Base-by-base conservation (phyloP, 257 asterid species). In the Solanum chilense region DNA sequence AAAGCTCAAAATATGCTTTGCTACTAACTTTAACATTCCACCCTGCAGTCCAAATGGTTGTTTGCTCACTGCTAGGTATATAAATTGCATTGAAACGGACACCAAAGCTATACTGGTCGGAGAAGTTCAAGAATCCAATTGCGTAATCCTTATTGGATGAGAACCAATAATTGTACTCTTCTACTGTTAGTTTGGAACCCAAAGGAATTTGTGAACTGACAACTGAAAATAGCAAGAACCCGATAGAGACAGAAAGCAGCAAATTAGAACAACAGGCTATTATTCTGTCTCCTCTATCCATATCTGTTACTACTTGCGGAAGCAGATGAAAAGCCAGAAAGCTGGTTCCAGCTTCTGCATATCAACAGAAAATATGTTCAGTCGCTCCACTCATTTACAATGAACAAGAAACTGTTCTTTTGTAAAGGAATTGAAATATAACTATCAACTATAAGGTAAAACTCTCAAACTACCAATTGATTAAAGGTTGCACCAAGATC, bases 21-120 rank as follows among this genome's bases (percentile, higher is more conserved):
- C 84, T 68, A 11, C 93, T 88, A 16, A 91, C 93, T 78, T 80
- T 87, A 47, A 85, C 86, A 58, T 90, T 90, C 49, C 88, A 90
- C 35, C 93, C 93, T 84, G 90, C 93, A 4, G 88, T 88, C 93
- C 93, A 91, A 86, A 91, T 86, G 41, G 89, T 88, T 14, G 86
- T 85, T 56, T 84, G 92, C 66, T 82, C 73, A 86, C 80, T 49
- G 47, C 42, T 23, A 16, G 92, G 91, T 42, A 91, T 86, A 29
- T 86, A 83, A 87, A 74, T 85, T 31, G 92, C 90, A 83, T 45
- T 64, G 83, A 90, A 90, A 23, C 83, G 89, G 74, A 91, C 85
- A 9, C 93, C 91, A 14, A 91, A 78, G 70, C 88, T 87, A 86
- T 87, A 90, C 49, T 87, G 89, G 85, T 82, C 85, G 5, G 80